Base-by-base conservation (phyloP, 108 stramenopile species). In the Chaetoceros tenuissimus region DNA sequence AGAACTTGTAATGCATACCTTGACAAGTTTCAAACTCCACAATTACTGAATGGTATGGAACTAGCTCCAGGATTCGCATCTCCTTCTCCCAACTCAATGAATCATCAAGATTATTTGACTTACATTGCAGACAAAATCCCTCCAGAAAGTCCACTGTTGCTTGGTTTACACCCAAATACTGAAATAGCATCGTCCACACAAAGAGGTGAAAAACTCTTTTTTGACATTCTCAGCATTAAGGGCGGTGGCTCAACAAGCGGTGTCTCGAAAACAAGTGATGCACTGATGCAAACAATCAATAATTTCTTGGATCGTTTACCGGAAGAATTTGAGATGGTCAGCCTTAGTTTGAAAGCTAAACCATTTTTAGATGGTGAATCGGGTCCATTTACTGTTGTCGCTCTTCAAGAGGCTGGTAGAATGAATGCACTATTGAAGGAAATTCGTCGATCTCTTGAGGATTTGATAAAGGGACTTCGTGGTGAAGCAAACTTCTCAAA, bases 101-200 rank as follows among this genome's bases (percentile, higher is more conserved):
- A 84, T 3, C 89, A 85, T 55, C 92, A 95, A 28, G 87, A 93
- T 56, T 95, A 95, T 63, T 57, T 95, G 43, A 85, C 89, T 55
- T 84, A 95, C 64, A 84, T 95, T 40, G 87, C 92, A 48, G 79
- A 64, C 30, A 66, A 63, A 20, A 76, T 95, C 78, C 67, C 64
- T 20, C 68, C 57, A 2, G 94, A 95, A 53, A 93, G 89, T 22
- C 94, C 94, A 5, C 85, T 95, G 24, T 91, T 92, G 40, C 93
- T 93, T 63, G 94, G 94, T 24, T 66, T 95, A 50, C 94, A 95
- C 68, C 92, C 94, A 24, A 95, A 95, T 65, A 92, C 94, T 28
- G 94, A 95, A 74, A 93, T 95, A 34, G 94, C 85, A 43, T 95
- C 92, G 66, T 78, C 92, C 3, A 93, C 94, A 1, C 81, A 80